Base-by-base conservation (phyloP, 2,329 filamentous ascomycete genomes). In the Teratosphaeria zuluensis region DNA sequence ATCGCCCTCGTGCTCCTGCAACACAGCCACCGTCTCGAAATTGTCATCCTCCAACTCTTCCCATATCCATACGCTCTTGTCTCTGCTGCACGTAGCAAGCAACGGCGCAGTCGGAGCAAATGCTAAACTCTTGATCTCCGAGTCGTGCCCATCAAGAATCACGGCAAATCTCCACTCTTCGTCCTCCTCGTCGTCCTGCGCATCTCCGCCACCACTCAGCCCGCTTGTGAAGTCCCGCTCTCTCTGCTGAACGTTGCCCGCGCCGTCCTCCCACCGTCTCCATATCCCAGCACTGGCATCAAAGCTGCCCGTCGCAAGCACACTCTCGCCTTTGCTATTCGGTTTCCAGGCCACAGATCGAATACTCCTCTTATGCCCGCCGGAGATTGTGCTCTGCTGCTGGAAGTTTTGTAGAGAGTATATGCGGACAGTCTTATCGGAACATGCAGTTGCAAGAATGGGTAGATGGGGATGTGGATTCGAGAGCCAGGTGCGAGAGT, bases 11-110 rank as follows among this genome's bases (percentile, higher is more conserved):
- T 99, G 94, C 75, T 97, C 94, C 74, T 89, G 90, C 68, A 97
- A 80, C 56, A 97, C 92, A 0, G 92, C 94, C 16, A 97, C 86
- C 1, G 94, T 97, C 80, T 99, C 94, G 78, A 92, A 97, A 72
- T 97, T 94, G 72, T 96, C 92, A 58, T 95, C 92, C 16, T 87
- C 88, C 57, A 96, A 83, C 72, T 97, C 94, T 75, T 99, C 94
- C 94, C 94, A 99, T 67, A 99, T 90, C 94, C 94, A 99, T 19
- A 97, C 90, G 16, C 84, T 88, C 77, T 97, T 97, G 73, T 99
- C 94, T 54, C 94, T 83, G 56, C 85, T 89, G 74, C 92, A 96
- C 0, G 92, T 96, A 5, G 94, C 94, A 4, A 99, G 81, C 67
- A 90, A 86, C 61, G 87, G 84, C 0, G 89, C 89, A 0, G 83